These are phyloP conservation scores for Kwoniella dendrophila DNA, from an alignment of 768 basidiomycete genomes.

Conservation along the genomic window DNA sequence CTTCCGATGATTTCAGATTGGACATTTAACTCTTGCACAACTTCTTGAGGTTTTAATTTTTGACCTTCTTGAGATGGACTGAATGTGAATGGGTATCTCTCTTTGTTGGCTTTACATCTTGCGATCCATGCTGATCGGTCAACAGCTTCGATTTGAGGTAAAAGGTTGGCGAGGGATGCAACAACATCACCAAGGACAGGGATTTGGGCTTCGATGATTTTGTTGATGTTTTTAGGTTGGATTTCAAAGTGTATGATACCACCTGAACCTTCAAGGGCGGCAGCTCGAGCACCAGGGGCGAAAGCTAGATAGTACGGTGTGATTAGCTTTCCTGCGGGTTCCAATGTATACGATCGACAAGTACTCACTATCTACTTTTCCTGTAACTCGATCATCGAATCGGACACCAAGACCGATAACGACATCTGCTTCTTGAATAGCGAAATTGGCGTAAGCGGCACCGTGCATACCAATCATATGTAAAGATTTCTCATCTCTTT, in stretches of 20 bases:
- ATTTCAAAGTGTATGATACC: conserved; percentile 99
- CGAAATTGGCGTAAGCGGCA: conserved; percentile 92
- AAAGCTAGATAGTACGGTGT: conserved; percentile 60
- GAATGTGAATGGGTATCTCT: conserved; percentile 85
- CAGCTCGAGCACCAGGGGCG: conserved; percentile 84
- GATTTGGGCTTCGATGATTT: conserved; percentile 91
- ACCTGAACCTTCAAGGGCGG: conserved; percentile 80
- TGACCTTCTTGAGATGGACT: conserved; percentile 65
- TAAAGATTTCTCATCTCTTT: conserved; percentile 77
- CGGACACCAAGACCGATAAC: conserved; percentile 95
- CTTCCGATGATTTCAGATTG: conserved; percentile 65
- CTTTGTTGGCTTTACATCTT: conserved; percentile 82
- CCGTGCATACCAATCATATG: conserved; percentile 99
- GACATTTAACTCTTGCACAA: conserved; percentile 84
- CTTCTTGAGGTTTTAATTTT: conserved; percentile 93
- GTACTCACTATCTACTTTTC: conserved; percentile 68
- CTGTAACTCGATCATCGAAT: conserved; percentile 98
- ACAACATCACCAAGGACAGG: conserved; percentile 93
- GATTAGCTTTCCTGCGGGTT: not conserved
- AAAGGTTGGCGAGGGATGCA: conserved; percentile 74
- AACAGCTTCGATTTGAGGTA: conserved; percentile 67
- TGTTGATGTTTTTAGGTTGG: conserved; percentile 98
- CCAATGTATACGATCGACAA: conserved; percentile 5
- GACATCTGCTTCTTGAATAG: conserved; percentile 96
- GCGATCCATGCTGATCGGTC: conserved; percentile 79